Evolutionary conservation across 495 filamentous ascomycete genomes (phyloP).

Genomic region (Bacidia gigantensis): DNA sequence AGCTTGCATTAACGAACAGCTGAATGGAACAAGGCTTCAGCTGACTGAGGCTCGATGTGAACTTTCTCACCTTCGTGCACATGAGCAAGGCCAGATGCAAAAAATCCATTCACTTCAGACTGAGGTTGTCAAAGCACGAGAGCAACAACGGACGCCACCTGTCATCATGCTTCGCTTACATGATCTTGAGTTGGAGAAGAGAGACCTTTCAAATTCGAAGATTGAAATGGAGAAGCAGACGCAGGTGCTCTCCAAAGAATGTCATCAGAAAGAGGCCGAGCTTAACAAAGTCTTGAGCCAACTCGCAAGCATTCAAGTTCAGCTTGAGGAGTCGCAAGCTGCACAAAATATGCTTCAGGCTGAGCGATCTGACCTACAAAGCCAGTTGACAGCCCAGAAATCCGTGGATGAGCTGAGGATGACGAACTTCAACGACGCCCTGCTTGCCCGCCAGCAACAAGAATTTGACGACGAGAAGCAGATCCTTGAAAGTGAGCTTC

Average conservation of each 20-base stretch:
- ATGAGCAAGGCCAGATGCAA: conserved; percentile 4
- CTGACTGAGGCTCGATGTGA: conserved; percentile 11
- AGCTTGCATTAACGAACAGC: conserved; percentile 12
- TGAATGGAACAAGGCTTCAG: conserved; percentile 10
- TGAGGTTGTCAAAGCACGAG: conserved; percentile 3
- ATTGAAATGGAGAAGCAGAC: conserved; percentile 1
- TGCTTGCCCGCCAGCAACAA: not conserved
- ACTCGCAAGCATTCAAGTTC: not conserved
- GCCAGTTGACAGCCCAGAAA: not conserved
- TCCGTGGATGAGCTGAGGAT: not conserved
- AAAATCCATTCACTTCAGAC: conserved; percentile 6
- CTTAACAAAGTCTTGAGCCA: not conserved
- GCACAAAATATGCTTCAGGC: not conserved
- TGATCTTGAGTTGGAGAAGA: conserved; percentile 11
- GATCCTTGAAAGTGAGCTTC: not conserved
- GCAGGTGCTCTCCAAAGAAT: not conserved
- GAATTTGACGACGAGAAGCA: not conserved
- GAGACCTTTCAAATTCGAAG: conserved; percentile 1
- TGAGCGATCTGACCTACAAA: not conserved
- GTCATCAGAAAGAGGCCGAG: not conserved
- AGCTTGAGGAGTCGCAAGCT: conserved; percentile 1
- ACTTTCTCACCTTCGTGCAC: not conserved
- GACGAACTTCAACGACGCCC: not conserved
- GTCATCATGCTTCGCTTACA: conserved; percentile 9
- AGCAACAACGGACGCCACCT: not conserved